Conservation (phyloP, 495 filamentous ascomycete genomes). For the Tuber magnatum region DNA sequence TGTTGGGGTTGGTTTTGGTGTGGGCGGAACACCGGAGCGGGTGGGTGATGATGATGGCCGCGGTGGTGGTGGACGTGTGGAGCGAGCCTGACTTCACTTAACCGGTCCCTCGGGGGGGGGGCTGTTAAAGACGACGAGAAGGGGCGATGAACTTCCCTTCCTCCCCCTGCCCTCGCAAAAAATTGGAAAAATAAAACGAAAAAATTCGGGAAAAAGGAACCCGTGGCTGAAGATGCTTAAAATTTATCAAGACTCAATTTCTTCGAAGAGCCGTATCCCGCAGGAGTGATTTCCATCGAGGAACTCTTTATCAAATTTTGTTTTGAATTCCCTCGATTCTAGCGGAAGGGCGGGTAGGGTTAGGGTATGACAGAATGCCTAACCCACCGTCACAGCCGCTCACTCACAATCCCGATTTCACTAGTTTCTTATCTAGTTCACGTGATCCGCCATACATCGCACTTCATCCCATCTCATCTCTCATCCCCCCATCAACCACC, state of each 20-base stretch:
- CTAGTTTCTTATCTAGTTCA: background rate
- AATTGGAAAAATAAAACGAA: background rate
- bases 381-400: background rate
- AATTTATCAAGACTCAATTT: background rate
- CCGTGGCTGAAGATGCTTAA: background rate
- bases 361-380: background rate
- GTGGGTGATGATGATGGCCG: background rate
- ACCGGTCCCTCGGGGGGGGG: background rate
- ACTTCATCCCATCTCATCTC: background rate
- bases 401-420: background rate
- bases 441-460: background rate
- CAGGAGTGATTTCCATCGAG: background rate
- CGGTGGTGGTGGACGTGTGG: background rate
- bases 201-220: background rate
- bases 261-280: background rate
- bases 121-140: background rate
- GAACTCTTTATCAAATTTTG: background rate
- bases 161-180: background rate
- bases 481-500: constrained; percentile 50
- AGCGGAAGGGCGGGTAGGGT: background rate
- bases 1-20: background rate
- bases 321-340: background rate
- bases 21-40: background rate
- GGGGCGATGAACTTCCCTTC: background rate
- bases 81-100: background rate